A percentile compares a stretch with the other conserved stretches of the same genome.
These are phyloP conservation scores for Fragaria nilgerrensis DNA, from an alignment of 306 rosid species.

Conservation along the genomic window DNA sequence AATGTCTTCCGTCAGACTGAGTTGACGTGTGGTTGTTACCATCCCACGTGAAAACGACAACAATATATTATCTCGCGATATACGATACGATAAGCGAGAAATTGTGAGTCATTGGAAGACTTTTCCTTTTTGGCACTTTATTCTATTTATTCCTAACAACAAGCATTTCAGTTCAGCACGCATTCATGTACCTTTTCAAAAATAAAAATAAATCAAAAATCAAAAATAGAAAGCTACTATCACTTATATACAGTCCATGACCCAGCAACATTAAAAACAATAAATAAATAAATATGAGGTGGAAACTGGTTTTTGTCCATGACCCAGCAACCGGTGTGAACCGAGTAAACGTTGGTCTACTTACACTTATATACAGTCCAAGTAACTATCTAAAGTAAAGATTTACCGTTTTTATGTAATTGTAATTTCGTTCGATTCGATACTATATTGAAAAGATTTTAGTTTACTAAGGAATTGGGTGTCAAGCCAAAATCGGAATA, in stretches of 20 bases:
- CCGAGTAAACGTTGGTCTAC: background rate
- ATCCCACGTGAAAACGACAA: constrained; percentile 39
- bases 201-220: background rate
- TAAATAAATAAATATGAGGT: background rate
- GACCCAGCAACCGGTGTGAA: background rate
- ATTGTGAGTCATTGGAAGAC: background rate
- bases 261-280: background rate
- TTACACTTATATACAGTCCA: too few species aligned
- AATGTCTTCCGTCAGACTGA: constrained; percentile 61
- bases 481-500: too few species aligned
- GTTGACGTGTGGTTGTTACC: constrained; percentile 45
- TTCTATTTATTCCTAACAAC: background rate
- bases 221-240: background rate
- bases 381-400: too few species aligned
- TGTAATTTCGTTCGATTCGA: too few species aligned
- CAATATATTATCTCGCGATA: background rate
- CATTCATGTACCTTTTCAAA: background rate
- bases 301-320: background rate
- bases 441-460: too few species aligned
- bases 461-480: too few species aligned
- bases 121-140: constrained; percentile 9
- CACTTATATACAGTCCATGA: too few species aligned
- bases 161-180: constrained; percentile 6
- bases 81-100: constrained; percentile 3
- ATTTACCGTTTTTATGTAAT: too few species aligned